Evolutionary conservation across 2,329 filamentous ascomycete species (phyloP).

Genomic region (Trichoderma aggressivum): DNA sequence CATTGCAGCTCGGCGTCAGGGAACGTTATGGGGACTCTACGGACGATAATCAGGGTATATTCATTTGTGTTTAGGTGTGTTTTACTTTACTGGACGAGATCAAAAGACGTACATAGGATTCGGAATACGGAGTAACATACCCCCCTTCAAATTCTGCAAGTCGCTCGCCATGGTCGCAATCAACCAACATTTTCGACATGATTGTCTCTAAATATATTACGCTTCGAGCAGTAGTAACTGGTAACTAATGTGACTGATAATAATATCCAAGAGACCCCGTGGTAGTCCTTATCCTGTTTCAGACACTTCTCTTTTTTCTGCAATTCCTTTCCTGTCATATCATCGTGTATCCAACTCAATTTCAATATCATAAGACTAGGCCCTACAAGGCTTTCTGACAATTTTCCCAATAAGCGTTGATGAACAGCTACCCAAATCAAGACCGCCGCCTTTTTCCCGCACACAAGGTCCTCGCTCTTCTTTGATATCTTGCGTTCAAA

Average conservation of each 20-base stretch:
- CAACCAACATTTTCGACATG: not conserved
- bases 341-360: not conserved
- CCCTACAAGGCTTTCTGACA: not conserved
- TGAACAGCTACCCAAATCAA: not conserved
- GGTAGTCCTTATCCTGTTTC: not conserved
- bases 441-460: not conserved
- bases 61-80: not conserved
- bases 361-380: not conserved
- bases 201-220: slow-evolving; percentile 1
- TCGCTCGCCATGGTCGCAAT: not conserved
- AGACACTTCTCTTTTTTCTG: not conserved
- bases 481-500: not conserved
- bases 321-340: not conserved
- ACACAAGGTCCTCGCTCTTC: not conserved
- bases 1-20: slow-evolving; percentile 22
- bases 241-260: not conserved
- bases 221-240: not conserved
- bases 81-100: not conserved
- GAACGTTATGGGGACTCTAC: not conserved
- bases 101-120: slow-evolving; percentile 13
- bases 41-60: slow-evolving; percentile 2
- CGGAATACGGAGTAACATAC: slow-evolving; percentile 3
- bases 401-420: not conserved
- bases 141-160: not conserved
- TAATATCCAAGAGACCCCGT: not conserved